phyloP scores from a whole-genome alignment of 768 basidiomycete species.

The Lyophyllum atratum region DNA sequence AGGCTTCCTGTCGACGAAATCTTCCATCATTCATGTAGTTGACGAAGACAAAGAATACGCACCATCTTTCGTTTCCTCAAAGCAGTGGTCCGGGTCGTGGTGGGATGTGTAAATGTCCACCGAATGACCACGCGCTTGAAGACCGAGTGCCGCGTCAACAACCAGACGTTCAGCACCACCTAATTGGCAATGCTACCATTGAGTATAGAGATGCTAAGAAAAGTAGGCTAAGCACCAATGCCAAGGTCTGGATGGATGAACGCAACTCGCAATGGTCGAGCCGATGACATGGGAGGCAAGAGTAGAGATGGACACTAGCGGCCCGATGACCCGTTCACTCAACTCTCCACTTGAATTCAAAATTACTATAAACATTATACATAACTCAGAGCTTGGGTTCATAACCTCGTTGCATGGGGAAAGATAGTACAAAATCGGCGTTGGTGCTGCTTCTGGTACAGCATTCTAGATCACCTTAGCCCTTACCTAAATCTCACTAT shows the following conservation, averaged over 20 bases:
- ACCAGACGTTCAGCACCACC: constrained; percentile 95
- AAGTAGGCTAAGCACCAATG: constrained; percentile 60
- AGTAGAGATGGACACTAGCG: no score
- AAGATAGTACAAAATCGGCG: no score
- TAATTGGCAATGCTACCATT: constrained; percentile 31
- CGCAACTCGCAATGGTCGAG: constrained; percentile 53
- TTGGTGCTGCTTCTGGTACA: no score
- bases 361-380: neutral
- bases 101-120: constrained; percentile 94
- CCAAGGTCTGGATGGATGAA: constrained; percentile 96
- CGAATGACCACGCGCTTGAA: constrained; percentile 81
- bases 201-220: constrained; percentile 11
- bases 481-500: neutral
- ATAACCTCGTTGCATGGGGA: no score
- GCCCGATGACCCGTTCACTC: neutral
- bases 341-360: neutral
- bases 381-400: neutral
- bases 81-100: constrained; percentile 85
- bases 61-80: constrained; percentile 94
- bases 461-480: neutral
- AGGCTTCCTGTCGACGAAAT: constrained; percentile 65
- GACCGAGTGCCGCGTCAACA: constrained; percentile 90
- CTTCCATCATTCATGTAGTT: neutral
- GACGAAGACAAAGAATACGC: neutral
- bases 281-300: constrained; percentile 7